Evolutionary conservation across 2,329 filamentous ascomycete species (phyloP).

Genomic region (Aureobasidium sp.): DNA sequence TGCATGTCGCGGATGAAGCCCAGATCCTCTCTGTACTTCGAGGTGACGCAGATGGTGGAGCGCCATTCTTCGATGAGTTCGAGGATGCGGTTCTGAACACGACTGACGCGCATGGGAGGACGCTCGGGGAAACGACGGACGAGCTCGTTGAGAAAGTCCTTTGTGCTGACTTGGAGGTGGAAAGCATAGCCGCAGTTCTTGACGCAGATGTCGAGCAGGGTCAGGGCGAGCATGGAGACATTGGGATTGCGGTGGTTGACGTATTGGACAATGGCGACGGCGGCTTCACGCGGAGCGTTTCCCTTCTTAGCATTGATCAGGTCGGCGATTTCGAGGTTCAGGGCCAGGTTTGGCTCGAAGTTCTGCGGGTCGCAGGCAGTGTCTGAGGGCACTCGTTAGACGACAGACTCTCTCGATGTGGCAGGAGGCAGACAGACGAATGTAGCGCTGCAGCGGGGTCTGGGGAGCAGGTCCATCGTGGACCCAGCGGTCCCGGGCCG

Average conservation of each 20-base stretch:
- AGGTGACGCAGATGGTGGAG: conserved; percentile 96
- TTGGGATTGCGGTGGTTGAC: conserved; percentile 97
- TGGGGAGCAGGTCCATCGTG: conserved; percentile 70
- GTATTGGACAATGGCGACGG: conserved; percentile 84
- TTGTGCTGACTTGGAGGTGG: conserved; percentile 96
- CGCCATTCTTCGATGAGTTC: conserved; percentile 98
- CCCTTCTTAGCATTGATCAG: conserved; percentile 97
- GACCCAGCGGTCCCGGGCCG: conserved; percentile 87
- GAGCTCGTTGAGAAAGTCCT: conserved; percentile 97
- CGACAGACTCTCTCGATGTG: background rate
- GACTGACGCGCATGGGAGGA: conserved; percentile 74
- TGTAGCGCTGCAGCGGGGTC: conserved; percentile 88
- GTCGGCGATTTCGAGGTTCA: conserved; percentile 94
- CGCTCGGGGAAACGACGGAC: conserved; percentile 93
- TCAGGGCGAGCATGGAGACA: conserved; percentile 81
- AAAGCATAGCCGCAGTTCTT: conserved; percentile 99
- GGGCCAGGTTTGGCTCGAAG: conserved; percentile 92
- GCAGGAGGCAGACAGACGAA: conserved; percentile 48
- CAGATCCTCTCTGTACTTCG: conserved; percentile 92
- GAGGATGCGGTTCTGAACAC: conserved; percentile 86
- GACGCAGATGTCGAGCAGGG: conserved; percentile 93
- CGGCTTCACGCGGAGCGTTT: conserved; percentile 88
- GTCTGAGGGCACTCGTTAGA: conserved; percentile 39
- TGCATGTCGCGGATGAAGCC: conserved; percentile 98
- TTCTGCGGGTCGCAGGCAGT: conserved; percentile 96